Evolutionary conservation across 2,329 filamentous ascomycete species (phyloP).

Genomic region (Colletotrichum lentis): DNA sequence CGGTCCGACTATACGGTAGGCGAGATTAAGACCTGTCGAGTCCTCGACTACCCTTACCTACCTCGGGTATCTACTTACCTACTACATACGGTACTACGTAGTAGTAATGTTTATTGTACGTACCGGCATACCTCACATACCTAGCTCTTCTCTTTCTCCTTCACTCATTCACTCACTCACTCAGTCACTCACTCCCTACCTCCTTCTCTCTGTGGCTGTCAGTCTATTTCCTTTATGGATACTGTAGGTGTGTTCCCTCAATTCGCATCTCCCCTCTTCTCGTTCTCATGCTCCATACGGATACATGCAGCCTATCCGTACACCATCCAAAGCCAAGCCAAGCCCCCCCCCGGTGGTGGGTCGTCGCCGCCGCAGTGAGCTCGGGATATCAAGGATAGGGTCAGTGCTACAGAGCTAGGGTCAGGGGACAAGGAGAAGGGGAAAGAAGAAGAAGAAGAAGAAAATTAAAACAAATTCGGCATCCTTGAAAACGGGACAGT

Average conservation of each 20-base stretch:
- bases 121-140: not conserved
- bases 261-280: not conserved
- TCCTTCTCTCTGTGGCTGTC: not conserved
- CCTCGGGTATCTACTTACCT: no score
- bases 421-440: not conserved
- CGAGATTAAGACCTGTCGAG: conserved; percentile 23
- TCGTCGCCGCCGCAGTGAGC: not conserved
- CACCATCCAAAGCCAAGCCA: not conserved
- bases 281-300: not conserved
- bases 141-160: not conserved
- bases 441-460: conserved; percentile 6
- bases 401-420: not conserved
- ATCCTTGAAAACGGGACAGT: conserved; percentile 11
- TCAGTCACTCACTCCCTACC: not conserved
- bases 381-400: conserved; percentile 15
- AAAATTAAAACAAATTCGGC: not conserved
- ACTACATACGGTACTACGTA: no score
- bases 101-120: no score
- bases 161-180: not conserved
- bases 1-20: conserved; percentile 28
- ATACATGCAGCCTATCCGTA: no score
- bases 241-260: no score
- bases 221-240: no score
- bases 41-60: no score
- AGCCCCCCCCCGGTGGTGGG: no score